Evolutionary conservation across 805 yeast genomes (phyloP), one percentile per base, ranked within the genome.

Genomic region (Danielia reshetovae): DNA sequence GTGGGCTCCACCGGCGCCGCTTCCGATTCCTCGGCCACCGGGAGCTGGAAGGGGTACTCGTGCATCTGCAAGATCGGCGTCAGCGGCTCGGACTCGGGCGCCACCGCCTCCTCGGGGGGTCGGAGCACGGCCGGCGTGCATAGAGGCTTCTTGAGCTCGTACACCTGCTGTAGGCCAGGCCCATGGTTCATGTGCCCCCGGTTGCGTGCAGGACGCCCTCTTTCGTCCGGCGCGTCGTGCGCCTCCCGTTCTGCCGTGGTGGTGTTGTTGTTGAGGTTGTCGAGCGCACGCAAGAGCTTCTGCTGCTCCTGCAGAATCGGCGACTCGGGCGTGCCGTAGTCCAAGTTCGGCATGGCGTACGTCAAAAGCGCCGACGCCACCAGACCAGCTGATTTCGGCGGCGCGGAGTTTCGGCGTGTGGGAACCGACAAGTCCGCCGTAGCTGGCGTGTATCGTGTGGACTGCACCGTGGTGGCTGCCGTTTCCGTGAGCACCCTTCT

Each of bases 61-160:
- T 32, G 35, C 7, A 44, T 32, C 12, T 32, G 35, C 11, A 26
- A 35, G 23, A 18, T 18, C 18, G 39, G 39, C 9, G 45, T 27
- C 8, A 14, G 29, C n/a, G 26, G 36, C 31, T 34, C 42, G 13
- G 45, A 35, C 25, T 45, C 39, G 39, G 31, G 39, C 26, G 12
- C 18, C 17, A 22, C 26, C 30, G 35, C 38, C 24, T 37, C 40
- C 12, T 30, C 31, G 11, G 29, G 43, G 8, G 77, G 75, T 21
- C 79, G 53, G 35, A 75, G 59, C 11, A 74, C 79, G 2, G 79
- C 75, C 4, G 81, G 81, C 2, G 69, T 56, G 47, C 70, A 65
- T 38, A 70, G 52, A 4, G 76, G 74, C 30, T 71, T 57, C 36
- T 65, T 72, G 27, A 66, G 62, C 38, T 66, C 68, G 46, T 73